phyloP scores from a whole-genome alignment of 495 filamentous ascomycete species.

The Aspergillus leporis region DNA sequence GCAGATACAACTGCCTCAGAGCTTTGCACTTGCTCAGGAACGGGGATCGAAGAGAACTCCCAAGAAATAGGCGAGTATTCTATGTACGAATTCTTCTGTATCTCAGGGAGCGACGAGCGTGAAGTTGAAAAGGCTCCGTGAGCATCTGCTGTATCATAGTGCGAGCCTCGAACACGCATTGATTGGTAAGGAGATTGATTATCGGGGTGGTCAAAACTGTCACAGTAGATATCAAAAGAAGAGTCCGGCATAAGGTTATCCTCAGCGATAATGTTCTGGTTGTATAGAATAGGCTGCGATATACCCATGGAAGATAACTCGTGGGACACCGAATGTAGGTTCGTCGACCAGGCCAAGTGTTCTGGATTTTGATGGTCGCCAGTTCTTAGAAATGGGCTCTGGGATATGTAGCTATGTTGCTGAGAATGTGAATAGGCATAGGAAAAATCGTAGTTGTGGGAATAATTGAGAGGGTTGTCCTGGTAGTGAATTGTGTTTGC shows the following conservation, averaged over 20 bases:
- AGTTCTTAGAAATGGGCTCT: slow-evolving; percentile 18
- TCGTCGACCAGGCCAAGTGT: slow-evolving; percentile 2
- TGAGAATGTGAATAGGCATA: slow-evolving; percentile 11
- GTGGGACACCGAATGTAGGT: slow-evolving; percentile 3
- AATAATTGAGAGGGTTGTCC: slow-evolving; percentile 24
- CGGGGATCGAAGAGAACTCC: not conserved
- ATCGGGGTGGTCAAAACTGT: slow-evolving; percentile 21
- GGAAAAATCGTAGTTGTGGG: slow-evolving; percentile 3
- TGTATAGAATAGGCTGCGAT: not conserved
- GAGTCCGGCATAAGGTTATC: slow-evolving; percentile 9
- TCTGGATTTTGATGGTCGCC: not conserved
- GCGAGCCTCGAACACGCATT: slow-evolving; percentile 8
- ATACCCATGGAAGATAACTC: not conserved
- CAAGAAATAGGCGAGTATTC: not conserved
- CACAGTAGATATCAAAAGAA: slow-evolving; percentile 20
- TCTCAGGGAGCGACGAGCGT: slow-evolving; percentile 4
- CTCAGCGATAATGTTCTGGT: not conserved
- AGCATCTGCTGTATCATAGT: slow-evolving; percentile 11
- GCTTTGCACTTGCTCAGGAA: not conserved
- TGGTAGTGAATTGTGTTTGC: slow-evolving; percentile 9
- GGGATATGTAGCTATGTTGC: slow-evolving; percentile 7
- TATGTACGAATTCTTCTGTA: not conserved
- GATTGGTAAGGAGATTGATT: slow-evolving; percentile 24
- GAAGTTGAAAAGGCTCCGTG: slow-evolving; percentile 12
- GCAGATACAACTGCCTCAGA: not conserved